Percentiles rank a stretch among this genome's conserved stretches.
These are phyloP conservation scores for Astragalus membranaceus DNA, from an alignment of 306 rosid genomes.

Conservation along the genomic window DNA sequence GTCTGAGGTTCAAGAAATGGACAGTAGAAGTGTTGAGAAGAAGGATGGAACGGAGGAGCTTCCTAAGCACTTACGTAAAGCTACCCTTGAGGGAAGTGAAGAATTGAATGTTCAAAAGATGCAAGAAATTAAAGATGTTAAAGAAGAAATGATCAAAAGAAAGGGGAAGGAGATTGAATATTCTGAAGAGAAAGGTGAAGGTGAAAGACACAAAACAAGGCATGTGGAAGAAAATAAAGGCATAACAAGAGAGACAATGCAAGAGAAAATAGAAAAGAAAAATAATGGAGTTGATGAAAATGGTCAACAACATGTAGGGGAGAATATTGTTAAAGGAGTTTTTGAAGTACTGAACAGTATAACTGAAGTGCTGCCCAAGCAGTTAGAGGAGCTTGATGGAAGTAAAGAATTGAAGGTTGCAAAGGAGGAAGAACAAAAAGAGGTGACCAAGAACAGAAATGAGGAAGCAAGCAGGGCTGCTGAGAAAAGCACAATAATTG, in stretches of 20 bases:
- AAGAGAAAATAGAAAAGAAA: not conserved
- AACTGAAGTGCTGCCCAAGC: not conserved
- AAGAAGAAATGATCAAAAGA: not conserved
- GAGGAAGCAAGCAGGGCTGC: not conserved
- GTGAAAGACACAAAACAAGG: not conserved
- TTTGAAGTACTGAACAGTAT: not conserved
- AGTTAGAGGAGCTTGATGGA: not conserved
- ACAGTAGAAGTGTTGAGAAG: not conserved
- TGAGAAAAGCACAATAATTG: not conserved
- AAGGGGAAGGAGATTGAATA: not conserved
- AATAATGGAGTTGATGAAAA: not conserved
- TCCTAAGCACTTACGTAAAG: not conserved
- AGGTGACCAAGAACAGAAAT: not conserved
- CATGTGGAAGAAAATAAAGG: not conserved
- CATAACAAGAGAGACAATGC: not conserved
- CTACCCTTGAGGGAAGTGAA: not conserved
- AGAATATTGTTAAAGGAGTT: not conserved
- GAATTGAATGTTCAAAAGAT: not conserved
- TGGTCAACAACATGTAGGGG: not conserved
- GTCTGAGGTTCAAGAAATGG: not conserved
- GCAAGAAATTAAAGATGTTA: not conserved
- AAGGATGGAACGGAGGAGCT: not conserved
- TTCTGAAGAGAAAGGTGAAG: not conserved
- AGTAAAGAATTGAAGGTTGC: not conserved
- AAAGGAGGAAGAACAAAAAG: not conserved